phyloP scores from a whole-genome alignment of 192 early-diverging fungal genomes.

The Backusella mclennaniae region DNA sequence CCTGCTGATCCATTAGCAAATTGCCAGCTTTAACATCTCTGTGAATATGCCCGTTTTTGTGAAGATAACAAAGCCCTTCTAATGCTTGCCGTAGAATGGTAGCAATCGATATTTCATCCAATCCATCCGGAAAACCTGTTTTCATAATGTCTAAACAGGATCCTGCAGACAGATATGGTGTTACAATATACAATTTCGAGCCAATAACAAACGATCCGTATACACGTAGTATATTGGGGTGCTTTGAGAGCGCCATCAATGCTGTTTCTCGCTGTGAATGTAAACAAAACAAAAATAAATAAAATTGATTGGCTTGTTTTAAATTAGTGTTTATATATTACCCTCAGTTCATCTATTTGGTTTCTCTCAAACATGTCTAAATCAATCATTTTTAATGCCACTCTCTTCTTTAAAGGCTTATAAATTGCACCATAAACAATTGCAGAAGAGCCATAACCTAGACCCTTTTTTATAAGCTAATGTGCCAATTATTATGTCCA shows the following conservation, averaged over 20 bases:
- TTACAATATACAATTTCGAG: constrained; percentile 80
- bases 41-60: constrained; percentile 65
- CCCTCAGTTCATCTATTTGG: constrained; percentile 88
- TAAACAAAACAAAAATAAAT: neutral
- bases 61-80: constrained; percentile 63
- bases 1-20: constrained; percentile 63
- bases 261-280: constrained; percentile 69
- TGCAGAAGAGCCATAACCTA: constrained; percentile 86
- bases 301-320: neutral
- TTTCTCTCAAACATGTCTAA: constrained; percentile 88
- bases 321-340: constrained; percentile 23
- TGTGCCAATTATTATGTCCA: neutral
- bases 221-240: constrained; percentile 80
- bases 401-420: constrained; percentile 63
- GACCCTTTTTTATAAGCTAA: neutral
- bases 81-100: constrained; percentile 77
- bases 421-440: constrained; percentile 78
- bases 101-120: constrained; percentile 76
- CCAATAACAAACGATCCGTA: constrained; percentile 82
- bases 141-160: constrained; percentile 91
- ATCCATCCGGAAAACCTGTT: constrained; percentile 70
- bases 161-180: constrained; percentile 76
- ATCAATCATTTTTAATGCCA: constrained; percentile 86
- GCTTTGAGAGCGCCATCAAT: constrained; percentile 83
- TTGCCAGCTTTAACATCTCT: constrained; percentile 74